Evolutionary conservation across 1,139 yeast genomes (phyloP).

Genomic region (Hanseniaspora uvarum): DNA sequence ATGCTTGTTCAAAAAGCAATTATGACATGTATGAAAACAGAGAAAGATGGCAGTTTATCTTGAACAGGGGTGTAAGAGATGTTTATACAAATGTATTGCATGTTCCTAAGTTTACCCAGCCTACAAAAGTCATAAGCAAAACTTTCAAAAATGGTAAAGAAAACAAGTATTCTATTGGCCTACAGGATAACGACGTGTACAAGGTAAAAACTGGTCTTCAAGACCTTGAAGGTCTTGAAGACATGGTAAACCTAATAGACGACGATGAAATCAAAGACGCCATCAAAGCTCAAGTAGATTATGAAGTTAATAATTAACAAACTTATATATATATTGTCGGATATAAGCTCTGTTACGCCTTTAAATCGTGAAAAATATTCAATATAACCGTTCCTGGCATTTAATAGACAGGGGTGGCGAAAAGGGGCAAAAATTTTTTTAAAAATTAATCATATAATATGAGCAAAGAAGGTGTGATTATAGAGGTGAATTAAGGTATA

Average conservation of each 20-base stretch:
- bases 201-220: constrained; percentile 52
- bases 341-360: neutral
- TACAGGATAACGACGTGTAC: constrained; percentile 39
- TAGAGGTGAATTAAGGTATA: neutral
- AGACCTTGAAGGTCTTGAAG: constrained; percentile 41
- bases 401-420: neutral
- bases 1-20: constrained; percentile 63
- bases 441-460: neutral
- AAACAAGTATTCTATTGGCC: constrained; percentile 41
- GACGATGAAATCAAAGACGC: constrained; percentile 47
- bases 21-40: constrained; percentile 52
- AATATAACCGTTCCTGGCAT: neutral
- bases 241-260: constrained; percentile 50
- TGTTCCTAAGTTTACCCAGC: constrained; percentile 68
- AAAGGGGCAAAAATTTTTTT: neutral
- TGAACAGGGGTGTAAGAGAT: constrained; percentile 57
- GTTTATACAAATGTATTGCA: constrained; percentile 72
- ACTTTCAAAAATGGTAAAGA: constrained; percentile 18
- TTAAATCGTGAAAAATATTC: neutral
- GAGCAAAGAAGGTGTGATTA: neutral
- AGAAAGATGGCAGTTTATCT: constrained; percentile 37
- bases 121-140: constrained; percentile 35
- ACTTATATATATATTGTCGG: neutral
- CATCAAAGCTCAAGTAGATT: constrained; percentile 52
- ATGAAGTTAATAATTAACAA: constrained; percentile 34